Evolutionary conservation across 2,329 filamentous ascomycete genomes (phyloP), one percentile per base, ranked within the genome.

Genomic region (Geosmithia flava): DNA sequence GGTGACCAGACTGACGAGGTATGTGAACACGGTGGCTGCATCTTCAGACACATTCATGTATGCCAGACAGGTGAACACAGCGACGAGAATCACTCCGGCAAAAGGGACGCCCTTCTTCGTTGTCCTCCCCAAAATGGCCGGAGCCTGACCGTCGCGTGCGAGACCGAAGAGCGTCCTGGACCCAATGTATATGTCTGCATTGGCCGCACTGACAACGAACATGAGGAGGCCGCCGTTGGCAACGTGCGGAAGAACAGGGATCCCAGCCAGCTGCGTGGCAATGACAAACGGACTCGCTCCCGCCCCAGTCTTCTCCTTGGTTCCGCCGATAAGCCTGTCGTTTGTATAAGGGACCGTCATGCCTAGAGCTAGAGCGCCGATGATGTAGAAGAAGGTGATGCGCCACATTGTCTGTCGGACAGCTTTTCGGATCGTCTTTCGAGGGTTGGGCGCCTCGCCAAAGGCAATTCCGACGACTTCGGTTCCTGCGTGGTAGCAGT

Each of bases 121-220:
- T 16, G 62, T 64, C 16, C 60, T 60, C 8, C 58, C 53, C 46
- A 69, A 60, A 1, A 64, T 49, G 1, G 47, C 33, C 0, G 67
- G 67, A 0, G 69, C 69, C 41, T 69, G 68, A 7, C 63, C 56
- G 41, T 69, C 66, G 45, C 63, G 60, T 13, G 66, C 63, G 1
- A 70, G 8, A 0, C 74, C 69, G 59, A 78, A 80, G 16, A 68
- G 55, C 2, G 63, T 65, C 19, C 69, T 60, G 3, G 68, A 67
- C 0, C 63, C 66, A 1, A 74, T 74, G 53, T 78, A 81, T 1
- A 81, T 62, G n/a, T 74, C 75, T 49, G 78, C 74, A 54, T 80
- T 81, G 6, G 73, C 76, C 16, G 45, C 45, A 23, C 59, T 54
- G 20, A 58, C 48, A 13, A 53, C 53, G n/a, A 58, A 59, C 1